Evolutionary conservation across 2,329 filamentous ascomycete species (phyloP).

Genomic region (Acarospora socialis): DNA sequence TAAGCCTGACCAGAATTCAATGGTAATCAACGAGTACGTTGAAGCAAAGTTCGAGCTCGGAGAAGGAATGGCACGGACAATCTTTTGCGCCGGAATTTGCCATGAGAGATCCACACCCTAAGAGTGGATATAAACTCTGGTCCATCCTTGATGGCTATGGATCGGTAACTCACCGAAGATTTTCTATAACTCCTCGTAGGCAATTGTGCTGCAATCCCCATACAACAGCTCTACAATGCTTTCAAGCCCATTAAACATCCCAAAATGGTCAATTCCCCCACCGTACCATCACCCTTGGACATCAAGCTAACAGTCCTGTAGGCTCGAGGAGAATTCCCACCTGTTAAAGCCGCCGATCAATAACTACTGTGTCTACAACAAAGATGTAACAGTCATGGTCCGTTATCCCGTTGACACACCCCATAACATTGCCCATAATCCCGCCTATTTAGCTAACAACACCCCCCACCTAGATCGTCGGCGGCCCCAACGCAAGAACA

Average conservation of each 20-base stretch:
- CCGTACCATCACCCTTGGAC: conserved; percentile 2
- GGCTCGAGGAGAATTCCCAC: conserved; percentile 84
- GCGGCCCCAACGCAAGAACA: conserved; percentile 86
- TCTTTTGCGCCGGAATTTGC: no score
- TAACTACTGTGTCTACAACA: conserved; percentile 93
- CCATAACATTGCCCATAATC: not conserved
- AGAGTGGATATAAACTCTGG: no score
- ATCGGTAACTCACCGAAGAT: no score
- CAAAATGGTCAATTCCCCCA: conserved; percentile 25
- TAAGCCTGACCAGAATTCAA: no score
- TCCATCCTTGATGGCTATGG: no score
- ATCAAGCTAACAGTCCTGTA: conserved; percentile 25
- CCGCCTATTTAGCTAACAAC: not conserved
- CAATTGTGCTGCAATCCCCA: not conserved
- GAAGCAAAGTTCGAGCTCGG: no score
- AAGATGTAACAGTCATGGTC: conserved; percentile 70
- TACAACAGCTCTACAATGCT: conserved; percentile 8
- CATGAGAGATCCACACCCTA: no score
- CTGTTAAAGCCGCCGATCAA: conserved; percentile 88
- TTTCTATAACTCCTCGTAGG: no score
- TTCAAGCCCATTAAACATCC: conserved; percentile 27
- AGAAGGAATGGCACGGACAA: no score
- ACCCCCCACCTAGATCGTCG: conserved; percentile 79
- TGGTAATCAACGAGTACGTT: no score
- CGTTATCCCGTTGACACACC: conserved; percentile 8